These are phyloP conservation scores for Naganishia liquefaciens DNA, from an alignment of 1,284 basidiomycete species.

Conservation along the genomic window DNA sequence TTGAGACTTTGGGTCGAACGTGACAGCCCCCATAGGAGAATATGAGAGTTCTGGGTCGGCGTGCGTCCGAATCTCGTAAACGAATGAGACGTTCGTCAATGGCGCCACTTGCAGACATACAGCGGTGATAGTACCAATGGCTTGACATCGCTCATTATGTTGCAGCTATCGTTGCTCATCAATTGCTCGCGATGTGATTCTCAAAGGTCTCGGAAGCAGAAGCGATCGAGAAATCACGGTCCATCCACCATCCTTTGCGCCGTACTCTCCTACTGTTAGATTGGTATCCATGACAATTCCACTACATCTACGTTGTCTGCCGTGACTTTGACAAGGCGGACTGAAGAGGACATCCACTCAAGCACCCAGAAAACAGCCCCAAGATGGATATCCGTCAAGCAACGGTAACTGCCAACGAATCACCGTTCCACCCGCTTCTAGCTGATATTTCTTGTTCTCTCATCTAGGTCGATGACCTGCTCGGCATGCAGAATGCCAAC, in stretches of 20 bases:
- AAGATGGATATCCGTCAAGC: constrained; percentile 58
- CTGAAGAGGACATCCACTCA: background rate
- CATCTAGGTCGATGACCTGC: constrained; percentile 62
- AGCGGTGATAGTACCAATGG: too few relatives aligned
- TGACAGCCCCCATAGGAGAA: too few relatives aligned
- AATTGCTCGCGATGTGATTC: background rate
- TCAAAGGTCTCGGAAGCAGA: constrained; percentile 9
- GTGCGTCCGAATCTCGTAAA: too few relatives aligned
- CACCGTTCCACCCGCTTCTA: background rate
- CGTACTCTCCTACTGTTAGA: background rate
- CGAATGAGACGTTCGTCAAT: too few relatives aligned
- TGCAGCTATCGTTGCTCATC: background rate
- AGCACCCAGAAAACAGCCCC: background rate
- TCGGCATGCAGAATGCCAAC: constrained; percentile 90
- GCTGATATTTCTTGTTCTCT: background rate
- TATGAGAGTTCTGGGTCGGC: too few relatives aligned
- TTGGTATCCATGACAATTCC: background rate
- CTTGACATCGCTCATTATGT: background rate
- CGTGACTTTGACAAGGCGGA: constrained; percentile 10
- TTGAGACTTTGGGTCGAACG: too few relatives aligned
- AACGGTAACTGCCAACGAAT: constrained; percentile 45
- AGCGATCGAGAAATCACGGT: constrained; percentile 14
- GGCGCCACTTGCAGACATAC: too few relatives aligned
- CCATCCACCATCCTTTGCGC: background rate
- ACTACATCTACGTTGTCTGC: background rate